Evolutionary conservation across 192 early-diverging fungal genomes (phyloP).

Genomic region (Dissophora globulifera): DNA sequence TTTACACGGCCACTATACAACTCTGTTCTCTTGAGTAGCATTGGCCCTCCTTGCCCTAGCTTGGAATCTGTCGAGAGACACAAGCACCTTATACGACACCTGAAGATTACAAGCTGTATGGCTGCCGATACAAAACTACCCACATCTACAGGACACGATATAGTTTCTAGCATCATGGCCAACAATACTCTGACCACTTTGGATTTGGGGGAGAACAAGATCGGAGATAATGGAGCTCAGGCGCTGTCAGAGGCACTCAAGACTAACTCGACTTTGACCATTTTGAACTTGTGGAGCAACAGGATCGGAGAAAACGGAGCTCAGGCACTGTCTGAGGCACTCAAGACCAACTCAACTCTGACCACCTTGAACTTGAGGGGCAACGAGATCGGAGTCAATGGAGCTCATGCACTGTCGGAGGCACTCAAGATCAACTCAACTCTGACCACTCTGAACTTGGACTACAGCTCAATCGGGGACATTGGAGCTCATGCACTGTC

Average conservation of each 20-base stretch:
- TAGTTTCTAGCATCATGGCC: conserved; percentile 4
- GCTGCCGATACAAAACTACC: too few species aligned
- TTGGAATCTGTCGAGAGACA: conserved; percentile 7
- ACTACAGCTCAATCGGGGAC: not conserved
- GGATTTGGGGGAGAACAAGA: not conserved
- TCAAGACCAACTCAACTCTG: conserved; percentile 19
- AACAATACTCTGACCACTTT: conserved; percentile 8
- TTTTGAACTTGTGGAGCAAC: conserved; percentile 5
- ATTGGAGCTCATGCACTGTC: not conserved
- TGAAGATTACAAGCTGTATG: not conserved
- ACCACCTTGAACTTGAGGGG: conserved; percentile 5
- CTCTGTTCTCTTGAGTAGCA: conserved; percentile 10
- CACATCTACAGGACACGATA: too few species aligned
- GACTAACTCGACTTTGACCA: conserved; percentile 20
- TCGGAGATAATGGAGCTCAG: conserved; percentile 1
- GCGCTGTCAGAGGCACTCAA: conserved; percentile 20
- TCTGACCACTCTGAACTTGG: not conserved
- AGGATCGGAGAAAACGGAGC: conserved; percentile 1
- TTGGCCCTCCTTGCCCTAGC: not conserved
- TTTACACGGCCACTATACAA: conserved; percentile 19
- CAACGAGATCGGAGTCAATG: not conserved
- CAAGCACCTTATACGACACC: conserved; percentile 8
- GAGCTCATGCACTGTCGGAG: not conserved
- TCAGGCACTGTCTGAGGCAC: conserved; percentile 19
- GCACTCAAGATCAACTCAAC: conserved; percentile 5